These are phyloP conservation scores for Babesia ovata DNA, from an alignment of 169 alveolate species.

Conservation along the genomic window DNA sequence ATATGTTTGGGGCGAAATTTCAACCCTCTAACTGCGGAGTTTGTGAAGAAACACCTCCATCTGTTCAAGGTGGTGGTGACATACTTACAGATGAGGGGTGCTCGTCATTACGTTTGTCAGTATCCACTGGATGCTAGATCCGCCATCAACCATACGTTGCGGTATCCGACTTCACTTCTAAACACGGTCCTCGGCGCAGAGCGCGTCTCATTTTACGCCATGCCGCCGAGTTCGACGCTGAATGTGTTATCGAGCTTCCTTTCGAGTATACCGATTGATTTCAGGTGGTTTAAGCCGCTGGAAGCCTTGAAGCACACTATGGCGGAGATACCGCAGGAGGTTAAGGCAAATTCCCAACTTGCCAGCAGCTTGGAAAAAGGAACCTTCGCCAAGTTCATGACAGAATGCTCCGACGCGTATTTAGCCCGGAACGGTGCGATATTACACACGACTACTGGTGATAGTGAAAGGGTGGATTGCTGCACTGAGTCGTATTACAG, in stretches of 20 bases:
- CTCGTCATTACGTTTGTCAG: conserved; percentile 25
- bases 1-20: background rate
- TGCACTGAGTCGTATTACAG: too few species aligned
- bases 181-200: conserved; percentile 21
- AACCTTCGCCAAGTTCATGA: conserved; percentile 22
- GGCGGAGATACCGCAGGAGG: background rate
- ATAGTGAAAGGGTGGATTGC: too few species aligned
- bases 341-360: background rate
- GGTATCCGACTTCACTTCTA: background rate
- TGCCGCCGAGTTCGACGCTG: background rate
- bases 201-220: background rate
- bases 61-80: conserved; percentile 25
- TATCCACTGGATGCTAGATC: background rate
- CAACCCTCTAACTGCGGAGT: background rate
- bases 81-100: background rate
- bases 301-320: background rate
- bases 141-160: background rate
- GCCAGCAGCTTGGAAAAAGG: background rate
- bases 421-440: background rate
- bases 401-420: background rate
- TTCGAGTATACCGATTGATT: background rate
- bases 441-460: background rate
- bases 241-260: background rate
- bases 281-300: background rate
- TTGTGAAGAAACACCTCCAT: conserved; percentile 4